phyloP scores from a whole-genome alignment of 192 early-diverging fungal species.

The Coemansia biformis region DNA sequence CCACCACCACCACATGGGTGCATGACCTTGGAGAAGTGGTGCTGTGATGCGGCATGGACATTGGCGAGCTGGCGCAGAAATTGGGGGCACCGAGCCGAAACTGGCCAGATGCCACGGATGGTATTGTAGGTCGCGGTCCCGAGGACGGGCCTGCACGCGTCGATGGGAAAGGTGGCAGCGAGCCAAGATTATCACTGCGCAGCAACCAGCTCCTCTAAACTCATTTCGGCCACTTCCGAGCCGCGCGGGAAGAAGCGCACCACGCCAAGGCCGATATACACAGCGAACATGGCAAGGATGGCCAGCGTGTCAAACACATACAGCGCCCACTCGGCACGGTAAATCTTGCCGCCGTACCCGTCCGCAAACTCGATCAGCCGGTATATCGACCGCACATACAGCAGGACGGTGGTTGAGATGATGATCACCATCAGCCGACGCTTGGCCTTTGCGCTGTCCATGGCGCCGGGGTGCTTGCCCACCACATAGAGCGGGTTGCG shows the following conservation, averaged over 20 bases:
- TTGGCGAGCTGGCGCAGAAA: too few relatives aligned
- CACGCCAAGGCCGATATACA: constrained; percentile 9
- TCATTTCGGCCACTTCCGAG: too few relatives aligned
- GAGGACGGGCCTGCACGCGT: too few relatives aligned
- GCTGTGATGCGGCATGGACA: too few relatives aligned
- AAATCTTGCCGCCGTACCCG: constrained; percentile 30
- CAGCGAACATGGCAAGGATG: constrained; percentile 19
- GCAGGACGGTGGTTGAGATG: constrained; percentile 17
- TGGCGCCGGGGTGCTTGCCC: constrained; percentile 1
- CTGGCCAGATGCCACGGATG: too few relatives aligned
- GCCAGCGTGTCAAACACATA: constrained; percentile 41
- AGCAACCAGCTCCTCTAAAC: too few relatives aligned
- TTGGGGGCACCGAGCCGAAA: too few relatives aligned
- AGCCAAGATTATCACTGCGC: too few relatives aligned
- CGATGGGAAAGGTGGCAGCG: too few relatives aligned
- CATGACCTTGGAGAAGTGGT: too few relatives aligned
- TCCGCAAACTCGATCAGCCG: constrained; percentile 33
- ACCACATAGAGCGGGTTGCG: constrained; percentile 14
- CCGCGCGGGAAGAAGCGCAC: neutral
- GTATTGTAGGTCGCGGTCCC: too few relatives aligned
- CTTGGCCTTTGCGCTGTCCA: constrained; percentile 3
- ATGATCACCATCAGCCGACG: constrained; percentile 16
- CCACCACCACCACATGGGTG: too few relatives aligned
- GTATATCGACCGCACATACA: constrained; percentile 36
- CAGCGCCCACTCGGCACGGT: constrained; percentile 40